Evolutionary conservation across 352 stramenopile genomes (phyloP).

Genomic region (Pythium apleroticum): DNA sequence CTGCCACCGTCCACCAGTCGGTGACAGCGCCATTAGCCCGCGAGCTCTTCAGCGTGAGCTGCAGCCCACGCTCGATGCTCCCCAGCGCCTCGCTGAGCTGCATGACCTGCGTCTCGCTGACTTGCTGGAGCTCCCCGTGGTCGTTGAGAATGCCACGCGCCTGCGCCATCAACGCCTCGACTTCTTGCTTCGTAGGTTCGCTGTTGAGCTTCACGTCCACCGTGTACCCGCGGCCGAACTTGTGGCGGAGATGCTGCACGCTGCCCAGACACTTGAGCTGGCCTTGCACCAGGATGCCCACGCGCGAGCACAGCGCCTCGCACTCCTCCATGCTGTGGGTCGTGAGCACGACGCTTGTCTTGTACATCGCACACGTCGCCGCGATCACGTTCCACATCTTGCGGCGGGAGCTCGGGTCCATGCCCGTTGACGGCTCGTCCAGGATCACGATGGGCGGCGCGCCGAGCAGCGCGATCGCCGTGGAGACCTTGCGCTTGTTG

Average conservation of each 20-base stretch:
- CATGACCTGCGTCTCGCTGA: slow-evolving; percentile 13
- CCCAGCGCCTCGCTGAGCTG: slow-evolving; percentile 12
- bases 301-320: slow-evolving; percentile 40
- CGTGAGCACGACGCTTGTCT: slow-evolving; percentile 40
- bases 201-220: slow-evolving; percentile 64
- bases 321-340: slow-evolving; percentile 42
- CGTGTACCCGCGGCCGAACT: slow-evolving; percentile 89
- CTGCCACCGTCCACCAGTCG: slow-evolving; percentile 10
- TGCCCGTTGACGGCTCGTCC: slow-evolving; percentile 94
- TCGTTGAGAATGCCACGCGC: background rate
- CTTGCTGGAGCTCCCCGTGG: background rate
- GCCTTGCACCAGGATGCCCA: slow-evolving; percentile 37
- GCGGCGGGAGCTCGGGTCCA: slow-evolving; percentile 91
- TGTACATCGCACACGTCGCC: slow-evolving; percentile 37
- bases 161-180: slow-evolving; percentile 1
- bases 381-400: slow-evolving; percentile 92
- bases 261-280: slow-evolving; percentile 52
- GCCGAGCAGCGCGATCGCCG: slow-evolving; percentile 95
- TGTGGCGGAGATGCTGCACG: slow-evolving; percentile 88
- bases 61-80: background rate
- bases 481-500: slow-evolving; percentile 96
- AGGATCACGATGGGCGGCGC: slow-evolving; percentile 93
- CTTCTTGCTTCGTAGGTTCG: slow-evolving; percentile 30
- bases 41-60: slow-evolving; percentile 2
- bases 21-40: background rate